Conservation (phyloP, 352 stramenopile species). For the Phytophthora sp. region DNA sequence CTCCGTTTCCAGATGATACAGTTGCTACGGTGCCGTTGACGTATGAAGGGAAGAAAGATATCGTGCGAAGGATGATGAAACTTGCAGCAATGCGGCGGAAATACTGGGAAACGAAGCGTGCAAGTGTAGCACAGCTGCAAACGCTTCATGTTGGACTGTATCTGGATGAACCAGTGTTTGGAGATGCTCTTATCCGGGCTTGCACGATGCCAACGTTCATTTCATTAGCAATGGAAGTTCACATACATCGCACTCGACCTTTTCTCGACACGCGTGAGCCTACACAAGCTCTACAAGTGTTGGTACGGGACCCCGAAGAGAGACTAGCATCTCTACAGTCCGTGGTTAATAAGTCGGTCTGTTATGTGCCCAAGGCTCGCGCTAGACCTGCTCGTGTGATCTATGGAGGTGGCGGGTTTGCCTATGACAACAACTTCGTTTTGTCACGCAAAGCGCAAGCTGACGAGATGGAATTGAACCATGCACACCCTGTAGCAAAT, state of each 20-base stretch:
- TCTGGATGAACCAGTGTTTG: constrained; percentile 58
- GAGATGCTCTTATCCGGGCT: constrained; percentile 46
- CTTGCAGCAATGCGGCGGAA: constrained; percentile 33
- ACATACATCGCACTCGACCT: constrained; percentile 42
- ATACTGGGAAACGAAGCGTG: constrained; percentile 55
- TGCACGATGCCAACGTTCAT: constrained; percentile 75
- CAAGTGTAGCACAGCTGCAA: constrained; percentile 32
- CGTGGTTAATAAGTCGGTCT: constrained; percentile 71
- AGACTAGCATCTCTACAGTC: constrained; percentile 50
- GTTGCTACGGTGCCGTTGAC: constrained; percentile 14
- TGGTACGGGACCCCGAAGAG: constrained; percentile 55
- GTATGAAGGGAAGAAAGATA: constrained; percentile 46
- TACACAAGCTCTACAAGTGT: constrained; percentile 49
- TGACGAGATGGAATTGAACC: constrained; percentile 26
- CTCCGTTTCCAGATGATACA: constrained; percentile 36
- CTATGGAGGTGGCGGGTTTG: constrained; percentile 53
- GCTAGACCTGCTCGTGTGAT: constrained; percentile 44
- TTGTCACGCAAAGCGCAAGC: constrained; percentile 44
- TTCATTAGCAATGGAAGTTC: constrained; percentile 75
- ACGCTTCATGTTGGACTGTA: constrained; percentile 37
- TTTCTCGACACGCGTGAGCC: constrained; percentile 34
- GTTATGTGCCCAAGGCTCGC: constrained; percentile 75
- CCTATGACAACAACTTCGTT: constrained; percentile 42
- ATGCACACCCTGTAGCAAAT: constrained; percentile 40
- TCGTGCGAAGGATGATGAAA: constrained; percentile 40